Evolutionary conservation across 106 monocot species (phyloP).

Genomic region (Gastrodia elata): DNA sequence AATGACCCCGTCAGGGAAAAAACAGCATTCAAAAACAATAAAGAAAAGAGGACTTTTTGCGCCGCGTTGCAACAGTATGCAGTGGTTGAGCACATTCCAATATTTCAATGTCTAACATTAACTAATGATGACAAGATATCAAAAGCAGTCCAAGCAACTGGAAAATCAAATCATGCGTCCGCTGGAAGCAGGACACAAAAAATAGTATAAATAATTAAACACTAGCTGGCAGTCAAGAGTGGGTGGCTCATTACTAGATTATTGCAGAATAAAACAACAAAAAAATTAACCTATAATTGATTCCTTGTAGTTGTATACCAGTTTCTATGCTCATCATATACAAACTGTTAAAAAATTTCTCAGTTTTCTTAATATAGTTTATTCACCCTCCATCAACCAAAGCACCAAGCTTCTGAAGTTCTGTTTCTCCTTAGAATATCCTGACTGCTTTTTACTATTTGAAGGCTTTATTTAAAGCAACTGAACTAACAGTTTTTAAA

Average conservation of each 20-base stretch:
- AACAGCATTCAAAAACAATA: not conserved
- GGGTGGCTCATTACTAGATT: not conserved
- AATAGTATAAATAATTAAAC: not conserved
- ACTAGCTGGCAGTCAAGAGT: not conserved
- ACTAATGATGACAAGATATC: not conserved
- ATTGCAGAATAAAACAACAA: not conserved
- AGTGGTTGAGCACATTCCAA: not conserved
- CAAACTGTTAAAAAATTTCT: not conserved
- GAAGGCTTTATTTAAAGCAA: not conserved
- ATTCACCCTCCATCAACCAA: not conserved
- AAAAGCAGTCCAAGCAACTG: not conserved
- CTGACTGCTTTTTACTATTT: not conserved
- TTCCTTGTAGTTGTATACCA: not conserved
- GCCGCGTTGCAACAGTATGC: not conserved
- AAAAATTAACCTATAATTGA: not conserved
- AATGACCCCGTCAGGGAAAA: not conserved
- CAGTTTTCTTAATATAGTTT: not conserved
- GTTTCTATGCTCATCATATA: not conserved
- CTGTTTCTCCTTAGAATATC: not conserved
- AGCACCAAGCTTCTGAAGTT: not conserved
- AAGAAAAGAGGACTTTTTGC: not conserved
- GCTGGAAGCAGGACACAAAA: not conserved
- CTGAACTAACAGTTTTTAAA: not conserved
- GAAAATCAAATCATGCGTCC: not conserved
- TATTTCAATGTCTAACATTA: not conserved